Evolutionary conservation across 257 asterid genomes (phyloP), one percentile per base, ranked within the genome.

Genomic region (Solanum gracilifrons): DNA sequence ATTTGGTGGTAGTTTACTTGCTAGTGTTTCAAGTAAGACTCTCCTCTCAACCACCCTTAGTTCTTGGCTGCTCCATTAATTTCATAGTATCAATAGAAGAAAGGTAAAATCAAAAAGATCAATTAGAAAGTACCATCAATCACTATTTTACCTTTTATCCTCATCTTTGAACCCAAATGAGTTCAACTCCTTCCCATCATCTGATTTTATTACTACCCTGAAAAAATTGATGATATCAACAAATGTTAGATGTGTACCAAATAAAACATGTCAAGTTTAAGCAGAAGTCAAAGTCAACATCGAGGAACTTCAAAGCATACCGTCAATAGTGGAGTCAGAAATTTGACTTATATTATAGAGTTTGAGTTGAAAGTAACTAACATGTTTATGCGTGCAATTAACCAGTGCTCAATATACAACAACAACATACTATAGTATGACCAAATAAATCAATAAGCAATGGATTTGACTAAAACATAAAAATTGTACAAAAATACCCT

Each of bases 41-140:
- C 95, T 87, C 86, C 99, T 93, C 92, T 96, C 99, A 32, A 96
- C 98, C 4, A 95, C 97, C 16, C 98, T 98, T 29, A 95, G 92
- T 91, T 96, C 98, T 94, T 95, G 99, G 89, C 98, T 96, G 96
- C 84, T 84, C 77, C 88, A 43, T 85, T 29, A 72, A 72, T 72
- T 89, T 71, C 71, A 68, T 64, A 85, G 68, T 20, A 60, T 73
- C 8, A 86, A 13, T 41, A 88, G 37, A 32, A 25, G 20, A 64
- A 46, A 18, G n/a, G 9, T 85, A 60, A 41, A 21, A 51, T 7
- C 37, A 16, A 76, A 82, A 74, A 71, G 71, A 85, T 51, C 27
- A 85, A 88, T 15, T 43, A 23, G 58, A 36, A 71, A 73, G 21
- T 16, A 13, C 9, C n/a, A 41, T 83, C 85, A 80, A 33, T 83